Conservation (phyloP, 2,329 filamentous ascomycete genomes). For the Ophiocordyceps camponoti-leonardi region DNA sequence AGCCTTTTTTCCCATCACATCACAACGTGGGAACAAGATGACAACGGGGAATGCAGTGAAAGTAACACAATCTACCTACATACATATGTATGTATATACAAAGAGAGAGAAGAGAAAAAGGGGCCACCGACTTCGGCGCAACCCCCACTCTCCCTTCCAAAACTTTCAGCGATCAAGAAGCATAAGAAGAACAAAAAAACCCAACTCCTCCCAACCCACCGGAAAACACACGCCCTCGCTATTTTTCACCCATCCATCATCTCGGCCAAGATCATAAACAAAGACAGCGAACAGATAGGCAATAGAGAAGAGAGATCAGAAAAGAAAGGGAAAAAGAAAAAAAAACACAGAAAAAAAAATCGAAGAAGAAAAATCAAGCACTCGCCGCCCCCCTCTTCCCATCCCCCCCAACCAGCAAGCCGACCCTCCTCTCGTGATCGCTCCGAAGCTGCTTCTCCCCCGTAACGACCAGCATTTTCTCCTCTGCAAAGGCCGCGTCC, state of each 20-base stretch:
- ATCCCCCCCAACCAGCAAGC: slow-evolving; percentile 8
- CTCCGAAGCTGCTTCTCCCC: slow-evolving; percentile 18
- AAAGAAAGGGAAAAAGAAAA: neutral
- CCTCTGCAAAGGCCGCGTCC: slow-evolving; percentile 16
- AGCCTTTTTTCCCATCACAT: no score
- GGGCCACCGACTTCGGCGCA: no score
- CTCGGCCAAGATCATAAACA: neutral
- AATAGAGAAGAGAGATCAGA: no score
- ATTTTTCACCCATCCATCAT: neutral
- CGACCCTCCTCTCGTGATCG: slow-evolving; percentile 13
- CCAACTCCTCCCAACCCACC: neutral
- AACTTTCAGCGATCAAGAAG: neutral
- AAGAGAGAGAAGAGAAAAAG: no score
- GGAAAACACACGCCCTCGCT: neutral
- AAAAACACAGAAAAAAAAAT: neutral
- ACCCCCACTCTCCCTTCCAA: no score
- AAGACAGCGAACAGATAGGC: no score
- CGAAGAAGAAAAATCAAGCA: no score
- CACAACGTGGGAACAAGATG: no score
- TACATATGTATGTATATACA: no score
- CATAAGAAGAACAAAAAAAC: neutral
- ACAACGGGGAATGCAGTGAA: no score
- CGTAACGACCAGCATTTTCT: slow-evolving; percentile 18
- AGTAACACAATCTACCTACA: no score
- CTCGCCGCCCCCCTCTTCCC: neutral